A percentile compares a stretch with the other conserved stretches of the same genome.
phyloP scores from a whole-genome alignment of 2,329 filamentous ascomycete genomes.

The Aspergillus thermomutatus region DNA sequence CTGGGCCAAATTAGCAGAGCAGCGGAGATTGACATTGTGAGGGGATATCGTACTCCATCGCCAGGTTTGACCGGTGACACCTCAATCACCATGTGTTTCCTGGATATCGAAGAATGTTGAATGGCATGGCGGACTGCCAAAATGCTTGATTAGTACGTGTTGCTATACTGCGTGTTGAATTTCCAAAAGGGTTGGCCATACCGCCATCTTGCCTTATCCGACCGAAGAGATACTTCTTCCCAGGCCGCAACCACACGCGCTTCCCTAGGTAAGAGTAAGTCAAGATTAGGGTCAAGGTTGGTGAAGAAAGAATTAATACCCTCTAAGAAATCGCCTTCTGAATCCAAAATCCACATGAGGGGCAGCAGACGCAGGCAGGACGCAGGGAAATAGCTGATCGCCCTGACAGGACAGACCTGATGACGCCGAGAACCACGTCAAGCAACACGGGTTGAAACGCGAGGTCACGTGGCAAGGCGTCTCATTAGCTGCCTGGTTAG shows the following conservation, averaged over 20 bases:
- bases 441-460: slow-evolving; percentile 25
- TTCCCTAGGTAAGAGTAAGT: slow-evolving; percentile 50
- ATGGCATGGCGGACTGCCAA: slow-evolving; percentile 64
- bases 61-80: slow-evolving; percentile 64
- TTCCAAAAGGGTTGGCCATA: slow-evolving; percentile 28
- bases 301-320: slow-evolving; percentile 49
- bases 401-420: not conserved
- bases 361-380: slow-evolving; percentile 5
- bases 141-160: not conserved
- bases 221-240: slow-evolving; percentile 81
- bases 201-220: slow-evolving; percentile 65
- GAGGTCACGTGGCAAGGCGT: slow-evolving; percentile 34
- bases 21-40: not conserved
- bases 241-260: slow-evolving; percentile 79
- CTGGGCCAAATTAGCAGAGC: slow-evolving; percentile 36
- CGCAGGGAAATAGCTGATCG: not conserved
- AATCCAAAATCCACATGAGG: slow-evolving; percentile 63
- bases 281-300: not conserved
- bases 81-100: slow-evolving; percentile 78
- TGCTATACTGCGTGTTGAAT: not conserved
- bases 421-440: slow-evolving; percentile 13
- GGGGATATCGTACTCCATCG: slow-evolving; percentile 56
- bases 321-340: slow-evolving; percentile 46
- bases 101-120: slow-evolving; percentile 77
- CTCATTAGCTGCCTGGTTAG: slow-evolving; percentile 25